Base-by-base conservation (phyloP, 1,284 basidiomycete genomes). In the Ceratorhiza oryzae-sativae region DNA sequence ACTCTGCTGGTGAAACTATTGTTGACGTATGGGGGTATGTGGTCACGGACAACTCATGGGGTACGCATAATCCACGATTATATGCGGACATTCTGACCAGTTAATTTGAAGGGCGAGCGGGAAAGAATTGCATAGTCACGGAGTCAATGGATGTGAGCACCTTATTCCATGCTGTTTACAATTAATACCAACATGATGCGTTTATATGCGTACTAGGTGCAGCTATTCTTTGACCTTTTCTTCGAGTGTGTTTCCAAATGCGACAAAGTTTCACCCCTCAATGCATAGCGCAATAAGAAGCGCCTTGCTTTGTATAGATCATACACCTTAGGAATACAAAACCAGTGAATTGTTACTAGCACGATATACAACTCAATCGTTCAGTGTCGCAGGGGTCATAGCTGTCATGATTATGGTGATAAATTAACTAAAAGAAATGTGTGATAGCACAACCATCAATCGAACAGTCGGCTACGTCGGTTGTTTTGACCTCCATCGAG, bases 91-190 rank as follows among this genome's bases (percentile, higher is more conserved):
- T 1, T 41, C 39, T 42, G n/a, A 59, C n/a, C 18, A 39, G 20
- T 23, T 18, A 3, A 1, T 45, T 27, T 20, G 13, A 42, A 55
- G 32, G 63, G 2, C 51, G 63, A 51, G 80, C 79, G 34, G 90
- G 90, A 1, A 90, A 87, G 78, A 94, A 94, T 75, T 92, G 91
- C 73, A 76, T 87, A 0, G 88, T 93, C 15, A 84, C 88, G 9
- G 84, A 90, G 76, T 81, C 83, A 8, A 79, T 93, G 13, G 82
- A 93, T 78, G 92, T 92, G 73, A 77, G 85, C 80, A 23, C 10
- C 23, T 45, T 39, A 34, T 67, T 23, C n/a, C 41, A 23, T 18
- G 62, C 53, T 71, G 20, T 53, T 15, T 53, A 45, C 23, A 25
- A 36, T 15, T 4, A 48, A 60, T 55, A n/a, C 36, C 23, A 41